Evolutionary conservation across 352 stramenopile species (phyloP), one percentile per base, ranked within the genome.

Genomic region (Plasmopara muralis): DNA sequence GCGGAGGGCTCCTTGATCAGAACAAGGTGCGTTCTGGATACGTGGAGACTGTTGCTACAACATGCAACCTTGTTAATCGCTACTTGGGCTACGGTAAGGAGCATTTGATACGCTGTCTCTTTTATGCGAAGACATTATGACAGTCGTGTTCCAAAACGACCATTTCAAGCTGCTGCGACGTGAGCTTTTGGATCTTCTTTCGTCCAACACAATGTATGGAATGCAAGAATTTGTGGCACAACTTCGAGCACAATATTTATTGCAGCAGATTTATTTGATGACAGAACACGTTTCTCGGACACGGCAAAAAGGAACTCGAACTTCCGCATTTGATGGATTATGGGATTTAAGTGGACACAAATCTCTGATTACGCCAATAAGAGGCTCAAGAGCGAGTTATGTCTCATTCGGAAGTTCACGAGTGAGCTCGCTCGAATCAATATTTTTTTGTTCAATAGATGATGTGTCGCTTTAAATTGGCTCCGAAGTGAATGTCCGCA

Each of bases 151-250:
- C 44, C 64, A 72, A 43, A 56, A 60, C 48, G 55, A 72, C 12
- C 31, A 55, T 6, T 53, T 74, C 20, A 61, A 67, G 48, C 47
- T 50, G 9, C 50, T 77, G 25, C 68, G 68, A 18, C 43, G 57
- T 9, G 39, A 51, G 0, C 16, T 77, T 29, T 45, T 74, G 34
- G 55, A 48, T 8, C 49, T 72, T 9, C 55, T 77, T 8, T 53
- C 56, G 5, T 53, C 68, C 4, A 70, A 60, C 20, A 55, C 33
- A 4, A 72, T 77, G 68, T 60, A 66, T 15, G 68, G 68, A 2
- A 59, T 77, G 46, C 57, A 70, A 14, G 35, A 61, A 10, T 74
- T 70, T 31, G 68, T 74, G 30, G 65, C 68, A 6, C 68, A 77
- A 25, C 53, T 70, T 8, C 65, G 68, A 53, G 53, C 46, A 16